Base-by-base conservation (phyloP, 495 filamentous ascomycete species). In the Aspergillus campestris region DNA sequence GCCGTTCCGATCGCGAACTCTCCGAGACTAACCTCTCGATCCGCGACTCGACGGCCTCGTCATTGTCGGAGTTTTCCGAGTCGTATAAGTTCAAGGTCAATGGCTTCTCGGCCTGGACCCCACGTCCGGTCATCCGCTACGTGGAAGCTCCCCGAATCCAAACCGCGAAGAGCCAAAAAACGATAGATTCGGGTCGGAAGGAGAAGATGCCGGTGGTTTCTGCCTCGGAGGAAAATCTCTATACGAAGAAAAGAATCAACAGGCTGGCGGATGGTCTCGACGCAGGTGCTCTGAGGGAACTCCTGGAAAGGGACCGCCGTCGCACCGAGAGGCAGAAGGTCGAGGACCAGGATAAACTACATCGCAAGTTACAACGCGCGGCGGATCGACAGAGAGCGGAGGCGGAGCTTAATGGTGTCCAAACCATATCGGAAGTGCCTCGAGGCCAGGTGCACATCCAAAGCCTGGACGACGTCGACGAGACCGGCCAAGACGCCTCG, bases 291-390 rank as follows among this genome's bases (percentile, higher is more conserved):
- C 55, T 96, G 40, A 74, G 89, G 13, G 86, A 94, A 54, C 60
- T 94, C 31, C 78, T 96, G 74, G 89, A 96, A 46, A 69, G 89
- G 44, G 89, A 96, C 58, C 72, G 83, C 48, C 78, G 87, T 47
- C 74, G 89, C 29, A 76, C 73, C 47, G 86, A 94, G 45, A 81
- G 77, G 58, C 88, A 87, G 66, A 73, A 73, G 40, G 71, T 81
- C 44, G 72, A 77, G 34, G 84, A 94, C 18, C 79, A 83, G 45
- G 84, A 90, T 50, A 82, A 70, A 47, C 60, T 85, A 18, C 76
- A 86, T 45, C 75, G 81, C 48, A 81, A 75, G 43, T 67, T 95
- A 34, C 76, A 84, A 46, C 72, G 81, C 34, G 77, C 74, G 42
- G 79, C 80, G 33, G 86, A 89, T 56, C 83, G 82, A 45, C 85